Evolutionary conservation across 177 flowering plant genomes (phyloP).

Genomic region (Tripterygium wilfordii): DNA sequence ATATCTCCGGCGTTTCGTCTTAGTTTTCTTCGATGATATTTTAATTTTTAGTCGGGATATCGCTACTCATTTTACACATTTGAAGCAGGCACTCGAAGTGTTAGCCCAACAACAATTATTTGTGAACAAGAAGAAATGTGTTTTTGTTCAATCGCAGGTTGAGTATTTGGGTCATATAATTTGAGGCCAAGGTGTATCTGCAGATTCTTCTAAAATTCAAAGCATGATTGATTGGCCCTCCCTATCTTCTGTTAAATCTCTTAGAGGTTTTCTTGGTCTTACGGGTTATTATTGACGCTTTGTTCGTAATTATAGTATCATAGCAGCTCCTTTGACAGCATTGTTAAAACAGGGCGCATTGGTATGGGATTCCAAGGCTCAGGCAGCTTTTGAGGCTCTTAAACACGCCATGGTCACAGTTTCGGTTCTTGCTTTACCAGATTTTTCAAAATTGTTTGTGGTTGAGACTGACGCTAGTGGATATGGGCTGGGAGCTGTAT

Average conservation of each 20-base stretch:
- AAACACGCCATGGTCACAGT: background rate
- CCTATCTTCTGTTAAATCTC: background rate
- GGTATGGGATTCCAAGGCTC: background rate
- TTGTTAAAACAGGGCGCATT: slow-evolving; percentile 1
- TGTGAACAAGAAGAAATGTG: slow-evolving; percentile 1
- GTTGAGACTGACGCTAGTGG: background rate
- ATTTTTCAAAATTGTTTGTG: background rate
- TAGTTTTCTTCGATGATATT: slow-evolving; percentile 12
- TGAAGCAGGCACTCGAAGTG: background rate
- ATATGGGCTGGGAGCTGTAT: background rate
- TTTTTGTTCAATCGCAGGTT: background rate
- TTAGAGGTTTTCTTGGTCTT: slow-evolving; percentile 7
- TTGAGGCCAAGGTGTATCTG: background rate
- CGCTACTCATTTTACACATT: background rate
- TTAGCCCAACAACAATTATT: background rate
- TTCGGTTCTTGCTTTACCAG: background rate
- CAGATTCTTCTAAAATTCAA: slow-evolving; percentile 4
- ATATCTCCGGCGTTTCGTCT: background rate
- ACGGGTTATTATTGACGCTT: slow-evolving; percentile 6
- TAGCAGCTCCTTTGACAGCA: background rate
- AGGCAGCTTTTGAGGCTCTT: background rate
- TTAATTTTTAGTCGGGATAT: background rate
- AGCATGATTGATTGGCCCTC: slow-evolving; percentile 3
- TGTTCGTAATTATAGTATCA: background rate
- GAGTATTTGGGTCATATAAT: slow-evolving; percentile 7